These are phyloP conservation scores for Globisporangium carolinianum DNA, from an alignment of 352 stramenopile genomes.

Conservation along the genomic window DNA sequence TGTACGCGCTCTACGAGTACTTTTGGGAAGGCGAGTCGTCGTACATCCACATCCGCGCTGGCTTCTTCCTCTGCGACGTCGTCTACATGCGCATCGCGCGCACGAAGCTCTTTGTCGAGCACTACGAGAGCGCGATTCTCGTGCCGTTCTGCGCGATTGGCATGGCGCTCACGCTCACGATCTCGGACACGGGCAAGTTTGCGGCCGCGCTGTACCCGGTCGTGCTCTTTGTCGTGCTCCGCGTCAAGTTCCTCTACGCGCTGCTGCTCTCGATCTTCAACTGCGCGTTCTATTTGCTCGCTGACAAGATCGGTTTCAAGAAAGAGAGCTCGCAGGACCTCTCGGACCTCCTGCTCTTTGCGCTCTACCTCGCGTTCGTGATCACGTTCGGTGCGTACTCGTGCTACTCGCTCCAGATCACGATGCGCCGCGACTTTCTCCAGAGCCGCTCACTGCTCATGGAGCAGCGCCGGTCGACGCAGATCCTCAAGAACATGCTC, in stretches of 20 bases:
- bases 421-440: slow-evolving; percentile 78
- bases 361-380: slow-evolving; percentile 67
- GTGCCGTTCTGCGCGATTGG: slow-evolving; percentile 58
- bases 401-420: slow-evolving; percentile 79
- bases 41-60: slow-evolving; percentile 60
- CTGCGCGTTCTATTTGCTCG: slow-evolving; percentile 70
- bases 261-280: slow-evolving; percentile 74
- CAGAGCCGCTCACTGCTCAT: slow-evolving; percentile 71
- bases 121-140: slow-evolving; percentile 73
- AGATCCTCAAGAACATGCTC: slow-evolving; percentile 85
- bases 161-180: slow-evolving; percentile 75
- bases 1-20: slow-evolving; percentile 69
- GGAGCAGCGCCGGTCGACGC: slow-evolving; percentile 69
- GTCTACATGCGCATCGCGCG: slow-evolving; percentile 60
- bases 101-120: slow-evolving; percentile 62
- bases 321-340: slow-evolving; percentile 19
- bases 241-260: slow-evolving; percentile 81
- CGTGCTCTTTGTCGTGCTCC: slow-evolving; percentile 74
- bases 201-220: slow-evolving; percentile 74
- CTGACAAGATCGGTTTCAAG: slow-evolving; percentile 41
- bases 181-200: slow-evolving; percentile 81
- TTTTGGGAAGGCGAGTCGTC: slow-evolving; percentile 50
- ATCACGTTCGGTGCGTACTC: slow-evolving; percentile 69
- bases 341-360: slow-evolving; percentile 56
- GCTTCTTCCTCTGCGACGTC: slow-evolving; percentile 66